Percentiles rank a stretch among this genome's conserved stretches.
Evolutionary conservation across 306 rosid species (phyloP).

Genomic region (Lathyrus oleraceus): DNA sequence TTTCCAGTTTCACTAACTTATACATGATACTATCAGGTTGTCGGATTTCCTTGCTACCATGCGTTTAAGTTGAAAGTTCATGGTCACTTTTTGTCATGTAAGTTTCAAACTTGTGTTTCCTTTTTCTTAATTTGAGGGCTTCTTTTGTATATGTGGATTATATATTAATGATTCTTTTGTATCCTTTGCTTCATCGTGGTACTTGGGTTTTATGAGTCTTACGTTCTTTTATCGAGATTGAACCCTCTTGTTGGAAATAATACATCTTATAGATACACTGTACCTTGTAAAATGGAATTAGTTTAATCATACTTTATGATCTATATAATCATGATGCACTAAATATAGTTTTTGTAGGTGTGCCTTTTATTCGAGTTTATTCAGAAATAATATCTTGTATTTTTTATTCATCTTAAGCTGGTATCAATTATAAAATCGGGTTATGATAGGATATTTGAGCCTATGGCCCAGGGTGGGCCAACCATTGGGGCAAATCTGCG

Average conservation of each 20-base stretch:
- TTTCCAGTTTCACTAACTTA: conserved; percentile 32
- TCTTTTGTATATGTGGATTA: not conserved
- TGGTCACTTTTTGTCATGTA: conserved; percentile 42
- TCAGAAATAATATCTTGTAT: not conserved
- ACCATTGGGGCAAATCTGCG: too few relatives aligned
- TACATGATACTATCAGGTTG: conserved; percentile 60
- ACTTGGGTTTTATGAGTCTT: not conserved
- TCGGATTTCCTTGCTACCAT: conserved; percentile 79
- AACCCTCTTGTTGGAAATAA: not conserved
- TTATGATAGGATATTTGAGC: too few relatives aligned
- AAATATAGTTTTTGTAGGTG: not conserved
- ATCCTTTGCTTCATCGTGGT: conserved; percentile 14
- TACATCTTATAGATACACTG: not conserved
- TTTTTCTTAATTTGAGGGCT: conserved; percentile 14
- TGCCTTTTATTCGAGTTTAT: not conserved
- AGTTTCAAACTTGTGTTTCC: conserved; percentile 41
- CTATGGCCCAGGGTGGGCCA: too few relatives aligned
- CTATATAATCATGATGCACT: too few relatives aligned
- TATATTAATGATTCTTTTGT: conserved; percentile 2
- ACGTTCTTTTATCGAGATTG: not conserved
- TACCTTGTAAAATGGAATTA: not conserved
- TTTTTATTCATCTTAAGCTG: not conserved
- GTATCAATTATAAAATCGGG: not conserved
- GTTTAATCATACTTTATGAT: too few relatives aligned
- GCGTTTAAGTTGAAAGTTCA: conserved; percentile 67